phyloP scores from a whole-genome alignment of 1,139 yeast species.

The Hansenula lynferdii region DNA sequence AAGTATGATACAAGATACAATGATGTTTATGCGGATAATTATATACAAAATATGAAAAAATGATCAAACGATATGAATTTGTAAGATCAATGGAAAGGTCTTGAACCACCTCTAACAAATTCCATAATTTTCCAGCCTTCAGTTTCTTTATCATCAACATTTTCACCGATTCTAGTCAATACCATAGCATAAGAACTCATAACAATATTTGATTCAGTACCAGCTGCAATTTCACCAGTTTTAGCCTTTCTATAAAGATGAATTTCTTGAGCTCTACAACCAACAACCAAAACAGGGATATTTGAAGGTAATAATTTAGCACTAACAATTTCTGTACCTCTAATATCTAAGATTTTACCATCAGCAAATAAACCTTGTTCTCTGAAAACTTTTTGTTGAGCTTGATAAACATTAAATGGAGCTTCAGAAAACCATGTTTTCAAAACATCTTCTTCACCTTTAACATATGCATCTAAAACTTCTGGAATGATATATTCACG shows the following conservation, averaged over 20 bases:
- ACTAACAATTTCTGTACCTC: slow-evolving; percentile 91
- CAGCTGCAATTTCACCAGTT: slow-evolving; percentile 95
- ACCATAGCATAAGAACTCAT: slow-evolving; percentile 96
- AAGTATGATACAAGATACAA: not conserved
- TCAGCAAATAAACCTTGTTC: slow-evolving; percentile 93
- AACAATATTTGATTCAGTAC: slow-evolving; percentile 90
- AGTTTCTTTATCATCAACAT: slow-evolving; percentile 82
- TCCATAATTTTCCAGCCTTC: slow-evolving; percentile 98
- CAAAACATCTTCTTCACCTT: slow-evolving; percentile 80
- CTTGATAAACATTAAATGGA: slow-evolving; percentile 91
- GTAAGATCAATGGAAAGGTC: slow-evolving; percentile 71
- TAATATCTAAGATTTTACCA: slow-evolving; percentile 85
- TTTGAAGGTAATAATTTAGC: slow-evolving; percentile 89
- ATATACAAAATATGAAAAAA: no score
- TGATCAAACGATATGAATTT: no score
- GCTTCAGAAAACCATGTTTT: slow-evolving; percentile 96
- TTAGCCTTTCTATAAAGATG: slow-evolving; percentile 84
- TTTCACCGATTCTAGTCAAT: slow-evolving; percentile 87
- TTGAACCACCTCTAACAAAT: slow-evolving; percentile 90
- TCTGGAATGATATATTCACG: slow-evolving; percentile 95
- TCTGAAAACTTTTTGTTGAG: slow-evolving; percentile 87
- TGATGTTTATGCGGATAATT: not conserved
- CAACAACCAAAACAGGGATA: slow-evolving; percentile 87
- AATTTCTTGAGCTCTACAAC: slow-evolving; percentile 96
- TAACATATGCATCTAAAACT: slow-evolving; percentile 89